A percentile compares a stretch with the other conserved stretches of the same genome.
phyloP scores from a whole-genome alignment of 2,329 filamentous ascomycete species.

The Domatiomyces globalis region DNA sequence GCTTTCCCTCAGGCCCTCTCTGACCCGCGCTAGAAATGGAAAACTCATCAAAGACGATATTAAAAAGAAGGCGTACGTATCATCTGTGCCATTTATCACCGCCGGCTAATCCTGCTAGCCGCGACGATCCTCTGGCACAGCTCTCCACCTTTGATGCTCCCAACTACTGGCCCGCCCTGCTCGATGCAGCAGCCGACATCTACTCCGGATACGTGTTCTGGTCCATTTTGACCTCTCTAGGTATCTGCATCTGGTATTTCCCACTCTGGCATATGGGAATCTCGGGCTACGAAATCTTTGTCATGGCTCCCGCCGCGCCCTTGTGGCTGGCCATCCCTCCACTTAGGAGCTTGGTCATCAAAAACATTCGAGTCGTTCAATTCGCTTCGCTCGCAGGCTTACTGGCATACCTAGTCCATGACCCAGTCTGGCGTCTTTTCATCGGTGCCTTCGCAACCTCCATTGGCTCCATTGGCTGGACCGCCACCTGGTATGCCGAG shows the following conservation, averaged over 20 bases:
- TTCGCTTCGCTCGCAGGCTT: slow-evolving; percentile 66
- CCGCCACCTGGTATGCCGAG: slow-evolving; percentile 66
- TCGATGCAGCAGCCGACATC: slow-evolving; percentile 75
- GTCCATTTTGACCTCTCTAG: slow-evolving; percentile 82
- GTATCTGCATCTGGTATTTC: slow-evolving; percentile 90
- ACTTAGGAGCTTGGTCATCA: slow-evolving; percentile 52
- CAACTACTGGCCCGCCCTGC: slow-evolving; percentile 58
- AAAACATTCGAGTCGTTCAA: slow-evolving; percentile 57
- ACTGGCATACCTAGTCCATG: slow-evolving; percentile 59
- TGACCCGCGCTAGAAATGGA: slow-evolving; percentile 32
- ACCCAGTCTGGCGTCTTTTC: slow-evolving; percentile 63
- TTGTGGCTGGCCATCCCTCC: slow-evolving; percentile 58
- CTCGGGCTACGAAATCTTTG: slow-evolving; percentile 81
- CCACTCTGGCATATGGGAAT: slow-evolving; percentile 99
- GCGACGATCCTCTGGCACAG: slow-evolving; percentile 57
- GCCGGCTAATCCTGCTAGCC: slow-evolving; percentile 39
- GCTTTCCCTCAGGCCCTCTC: slow-evolving; percentile 11
- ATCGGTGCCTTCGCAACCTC: slow-evolving; percentile 66
- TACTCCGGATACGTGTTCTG: slow-evolving; percentile 97
- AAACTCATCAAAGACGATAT: slow-evolving; percentile 33
- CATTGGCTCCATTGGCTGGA: slow-evolving; percentile 72
- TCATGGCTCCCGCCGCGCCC: slow-evolving; percentile 73
- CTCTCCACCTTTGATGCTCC: slow-evolving; percentile 46
- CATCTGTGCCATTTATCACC: slow-evolving; percentile 12
- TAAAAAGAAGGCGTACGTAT: slow-evolving; percentile 60